Evolutionary conservation across 768 basidiomycete genomes (phyloP).

Genomic region (Amanita pseudoporphyria): DNA sequence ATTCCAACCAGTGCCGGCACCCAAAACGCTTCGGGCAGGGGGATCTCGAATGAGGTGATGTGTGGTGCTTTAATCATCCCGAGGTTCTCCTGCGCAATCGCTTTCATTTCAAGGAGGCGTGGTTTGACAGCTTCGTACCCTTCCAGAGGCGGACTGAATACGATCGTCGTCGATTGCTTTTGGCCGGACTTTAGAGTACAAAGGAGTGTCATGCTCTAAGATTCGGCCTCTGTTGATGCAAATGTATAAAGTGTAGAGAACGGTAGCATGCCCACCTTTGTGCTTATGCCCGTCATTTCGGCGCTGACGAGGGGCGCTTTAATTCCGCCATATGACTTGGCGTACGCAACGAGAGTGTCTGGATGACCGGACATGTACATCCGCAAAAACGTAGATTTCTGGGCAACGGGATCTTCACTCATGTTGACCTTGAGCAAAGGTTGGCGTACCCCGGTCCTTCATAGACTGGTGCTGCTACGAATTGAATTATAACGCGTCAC

Average conservation of each 20-base stretch:
- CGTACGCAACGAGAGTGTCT: slow-evolving; percentile 78
- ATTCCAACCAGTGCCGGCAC: background rate
- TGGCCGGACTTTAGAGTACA: slow-evolving; percentile 45
- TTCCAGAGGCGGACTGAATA: slow-evolving; percentile 60
- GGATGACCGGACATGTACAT: slow-evolving; percentile 84
- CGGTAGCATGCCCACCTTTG: slow-evolving; percentile 35
- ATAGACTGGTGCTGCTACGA: too few relatives aligned
- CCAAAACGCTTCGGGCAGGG: slow-evolving; percentile 10
- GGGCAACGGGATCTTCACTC: slow-evolving; percentile 53
- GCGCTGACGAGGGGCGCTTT: slow-evolving; percentile 46
- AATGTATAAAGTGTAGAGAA: background rate
- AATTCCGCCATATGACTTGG: slow-evolving; percentile 66
- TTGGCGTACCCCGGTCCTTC: too few relatives aligned
- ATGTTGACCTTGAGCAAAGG: too few relatives aligned
- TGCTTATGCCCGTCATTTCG: slow-evolving; percentile 60
- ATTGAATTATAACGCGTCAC: too few relatives aligned
- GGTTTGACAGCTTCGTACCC: slow-evolving; percentile 82
- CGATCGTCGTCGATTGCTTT: slow-evolving; percentile 40
- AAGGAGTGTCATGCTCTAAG: slow-evolving; percentile 59
- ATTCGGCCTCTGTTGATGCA: background rate
- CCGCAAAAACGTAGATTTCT: slow-evolving; percentile 64
- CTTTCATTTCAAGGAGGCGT: slow-evolving; percentile 71
- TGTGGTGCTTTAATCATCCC: slow-evolving; percentile 67
- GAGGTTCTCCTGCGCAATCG: slow-evolving; percentile 66
- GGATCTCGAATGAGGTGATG: slow-evolving; percentile 46